Evolutionary conservation across 106 monocot genomes (phyloP).

Genomic region (Phalaenopsis aphrodite): DNA sequence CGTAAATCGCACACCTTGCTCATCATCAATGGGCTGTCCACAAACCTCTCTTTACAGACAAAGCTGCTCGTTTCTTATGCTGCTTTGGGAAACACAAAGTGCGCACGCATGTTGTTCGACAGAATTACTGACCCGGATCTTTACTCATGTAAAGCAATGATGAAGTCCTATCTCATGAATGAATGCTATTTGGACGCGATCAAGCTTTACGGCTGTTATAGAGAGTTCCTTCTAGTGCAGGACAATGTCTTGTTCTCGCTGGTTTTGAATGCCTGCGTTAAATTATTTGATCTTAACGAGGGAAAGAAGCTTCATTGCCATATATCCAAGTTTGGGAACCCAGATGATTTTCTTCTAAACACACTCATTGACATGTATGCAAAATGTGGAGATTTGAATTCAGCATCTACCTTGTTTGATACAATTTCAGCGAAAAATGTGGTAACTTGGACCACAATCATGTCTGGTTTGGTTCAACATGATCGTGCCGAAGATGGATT

Average conservation of each 20-base stretch:
- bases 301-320: conserved; percentile 51
- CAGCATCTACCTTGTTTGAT: conserved; percentile 29
- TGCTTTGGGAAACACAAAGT: background rate
- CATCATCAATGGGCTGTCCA: background rate
- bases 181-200: conserved; percentile 19
- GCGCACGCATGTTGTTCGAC: conserved; percentile 12
- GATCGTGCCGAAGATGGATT: conserved; percentile 26
- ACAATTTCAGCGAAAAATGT: conserved; percentile 25
- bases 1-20: conserved; percentile 6
- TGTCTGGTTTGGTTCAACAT: conserved; percentile 45
- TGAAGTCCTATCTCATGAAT: conserved; percentile 17
- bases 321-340: conserved; percentile 30
- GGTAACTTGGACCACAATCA: conserved; percentile 54
- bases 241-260: conserved; percentile 38
- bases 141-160: conserved; percentile 15
- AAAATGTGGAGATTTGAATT: conserved; percentile 36
- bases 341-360: conserved; percentile 45
- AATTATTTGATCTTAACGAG: conserved; percentile 16
- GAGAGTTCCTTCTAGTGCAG: background rate
- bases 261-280: conserved; percentile 44
- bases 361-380: conserved; percentile 48
- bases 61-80: conserved; percentile 14
- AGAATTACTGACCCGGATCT: conserved; percentile 15
- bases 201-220: conserved; percentile 19
- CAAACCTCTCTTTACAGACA: conserved; percentile 14